A percentile compares a stretch with the other conserved stretches of the same genome.
phyloP scores from a whole-genome alignment of 139 green algal species.

The Monoraphidium neglectum region DNA sequence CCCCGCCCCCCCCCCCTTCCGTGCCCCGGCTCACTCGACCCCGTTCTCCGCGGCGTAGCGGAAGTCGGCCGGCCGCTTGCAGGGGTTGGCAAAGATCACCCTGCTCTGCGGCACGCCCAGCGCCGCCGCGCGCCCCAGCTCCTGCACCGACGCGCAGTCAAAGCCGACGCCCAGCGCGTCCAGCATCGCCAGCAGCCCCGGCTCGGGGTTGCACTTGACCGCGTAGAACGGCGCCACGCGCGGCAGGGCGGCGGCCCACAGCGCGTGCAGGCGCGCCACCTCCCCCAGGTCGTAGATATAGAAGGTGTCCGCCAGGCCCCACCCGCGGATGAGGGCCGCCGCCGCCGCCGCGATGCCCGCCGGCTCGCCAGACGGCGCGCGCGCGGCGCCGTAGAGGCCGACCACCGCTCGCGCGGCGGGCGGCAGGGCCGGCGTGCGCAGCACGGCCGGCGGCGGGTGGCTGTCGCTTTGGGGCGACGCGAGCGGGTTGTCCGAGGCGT shows the following conservation, averaged over 20 bases:
- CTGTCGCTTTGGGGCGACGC: too few species aligned
- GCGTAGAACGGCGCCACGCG: constrained; percentile 87
- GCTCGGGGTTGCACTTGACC: constrained; percentile 92
- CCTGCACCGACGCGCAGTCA: constrained; percentile 85
- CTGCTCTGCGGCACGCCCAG: constrained; percentile 54
- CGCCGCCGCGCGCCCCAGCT: constrained; percentile 56
- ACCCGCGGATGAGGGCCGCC: neutral
- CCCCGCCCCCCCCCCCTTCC: too few species aligned
- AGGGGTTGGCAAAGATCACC: constrained; percentile 94
- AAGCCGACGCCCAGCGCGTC: constrained; percentile 86
- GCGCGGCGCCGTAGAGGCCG: constrained; percentile 6
- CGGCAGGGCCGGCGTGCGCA: neutral
- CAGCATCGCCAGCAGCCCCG: constrained; percentile 52
- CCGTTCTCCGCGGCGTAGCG: constrained; percentile 18
- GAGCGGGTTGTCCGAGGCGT: too few species aligned
- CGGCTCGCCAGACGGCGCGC: neutral
- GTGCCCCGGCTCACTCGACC: too few species aligned
- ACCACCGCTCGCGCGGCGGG: constrained; percentile 3
- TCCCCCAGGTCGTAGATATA: constrained; percentile 35
- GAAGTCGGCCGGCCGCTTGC: constrained; percentile 87
- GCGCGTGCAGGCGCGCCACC: constrained; percentile 24
- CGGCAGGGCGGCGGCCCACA: constrained; percentile 59
- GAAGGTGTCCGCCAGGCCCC: constrained; percentile 27
- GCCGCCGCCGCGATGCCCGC: constrained; percentile 21
- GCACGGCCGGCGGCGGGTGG: neutral